These are phyloP conservation scores for Penicillium corylophilum DNA, from an alignment of 2,329 filamentous ascomycete genomes.

Conservation along the genomic window DNA sequence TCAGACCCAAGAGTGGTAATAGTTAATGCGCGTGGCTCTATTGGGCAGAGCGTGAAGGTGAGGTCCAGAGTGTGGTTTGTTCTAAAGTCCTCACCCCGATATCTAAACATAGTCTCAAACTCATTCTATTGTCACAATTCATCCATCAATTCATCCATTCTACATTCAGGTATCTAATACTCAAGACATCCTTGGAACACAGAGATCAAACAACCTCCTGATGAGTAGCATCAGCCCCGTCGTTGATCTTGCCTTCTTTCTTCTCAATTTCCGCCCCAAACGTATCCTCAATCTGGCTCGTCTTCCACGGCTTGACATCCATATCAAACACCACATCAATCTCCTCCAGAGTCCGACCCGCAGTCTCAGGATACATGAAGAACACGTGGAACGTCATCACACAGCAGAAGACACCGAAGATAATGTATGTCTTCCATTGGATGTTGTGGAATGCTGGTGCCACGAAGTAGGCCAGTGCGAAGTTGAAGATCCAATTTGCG, in stretches of 20 bases:
- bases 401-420: constrained; percentile 73
- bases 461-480: constrained; percentile 54
- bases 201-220: constrained; percentile 18
- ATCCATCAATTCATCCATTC: not conserved
- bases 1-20: not conserved
- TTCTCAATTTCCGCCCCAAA: constrained; percentile 29
- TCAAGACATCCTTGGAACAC: not conserved
- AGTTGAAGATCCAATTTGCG: constrained; percentile 65
- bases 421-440: constrained; percentile 65
- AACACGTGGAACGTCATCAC: constrained; percentile 68
- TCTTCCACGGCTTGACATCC: constrained; percentile 33
- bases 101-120: no score
- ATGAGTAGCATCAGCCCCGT: constrained; percentile 9
- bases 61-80: no score
- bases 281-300: constrained; percentile 19
- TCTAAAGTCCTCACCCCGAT: no score
- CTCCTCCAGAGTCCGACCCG: constrained; percentile 71
- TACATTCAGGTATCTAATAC: not conserved
- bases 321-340: constrained; percentile 67
- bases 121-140: no score
- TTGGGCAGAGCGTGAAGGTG: no score
- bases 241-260: constrained; percentile 13
- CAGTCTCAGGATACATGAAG: constrained; percentile 67
- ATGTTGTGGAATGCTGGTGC: constrained; percentile 60
- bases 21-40: no score